These are phyloP conservation scores for Hydrangea macrophylla DNA, from an alignment of 148 eudicot species.

Conservation along the genomic window DNA sequence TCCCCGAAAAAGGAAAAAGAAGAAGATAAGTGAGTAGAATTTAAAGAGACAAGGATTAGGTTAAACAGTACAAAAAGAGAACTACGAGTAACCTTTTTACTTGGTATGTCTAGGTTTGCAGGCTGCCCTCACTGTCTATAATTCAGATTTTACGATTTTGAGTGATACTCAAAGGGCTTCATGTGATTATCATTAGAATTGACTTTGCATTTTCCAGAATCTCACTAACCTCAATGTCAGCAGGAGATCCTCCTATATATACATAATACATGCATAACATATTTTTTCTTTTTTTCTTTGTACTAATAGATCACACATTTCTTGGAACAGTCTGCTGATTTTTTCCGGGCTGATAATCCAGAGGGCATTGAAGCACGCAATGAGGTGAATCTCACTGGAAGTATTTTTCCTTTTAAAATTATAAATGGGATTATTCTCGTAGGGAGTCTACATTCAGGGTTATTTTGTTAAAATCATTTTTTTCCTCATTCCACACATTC, in stretches of 20 bases:
- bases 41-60: too few species aligned
- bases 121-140: too few species aligned
- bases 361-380: conserved; percentile 98
- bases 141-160: not conserved
- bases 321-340: conserved; percentile 76
- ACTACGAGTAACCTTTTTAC: too few species aligned
- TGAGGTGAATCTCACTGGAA: conserved; percentile 57
- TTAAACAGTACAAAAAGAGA: too few species aligned
- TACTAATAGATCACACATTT: conserved; percentile 14
- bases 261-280: too few species aligned
- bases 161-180: not conserved
- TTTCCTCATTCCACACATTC: not conserved
- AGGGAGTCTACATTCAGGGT: not conserved
- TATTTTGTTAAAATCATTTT: not conserved
- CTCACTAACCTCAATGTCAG: not conserved
- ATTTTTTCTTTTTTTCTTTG: not conserved
- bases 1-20: too few species aligned
- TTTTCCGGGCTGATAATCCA: conserved; percentile 92
- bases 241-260: too few species aligned
- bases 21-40: too few species aligned
- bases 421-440: not conserved
- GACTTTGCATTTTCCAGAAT: not conserved
- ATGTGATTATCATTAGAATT: conserved; percentile 1
- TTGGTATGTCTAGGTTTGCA: too few species aligned
- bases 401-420: not conserved